Percentiles rank a stretch among this genome's conserved stretches.
Conservation (phyloP, 1,139 yeast species). For the Blastobotrys illinoisensis region DNA sequence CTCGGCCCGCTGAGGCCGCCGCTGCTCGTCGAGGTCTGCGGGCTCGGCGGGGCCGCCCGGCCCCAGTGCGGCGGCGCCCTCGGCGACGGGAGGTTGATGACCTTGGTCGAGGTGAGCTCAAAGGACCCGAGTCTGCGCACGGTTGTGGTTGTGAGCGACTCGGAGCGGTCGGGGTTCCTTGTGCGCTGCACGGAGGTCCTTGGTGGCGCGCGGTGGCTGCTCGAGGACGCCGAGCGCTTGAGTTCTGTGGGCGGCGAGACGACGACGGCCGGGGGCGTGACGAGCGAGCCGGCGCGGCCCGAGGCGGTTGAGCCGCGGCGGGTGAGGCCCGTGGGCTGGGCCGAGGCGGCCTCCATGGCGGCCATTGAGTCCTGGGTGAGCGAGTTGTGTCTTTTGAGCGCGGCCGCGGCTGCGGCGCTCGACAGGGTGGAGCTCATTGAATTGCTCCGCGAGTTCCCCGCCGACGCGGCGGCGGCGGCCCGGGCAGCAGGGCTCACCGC, state of each 20-base stretch:
- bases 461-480: constrained; percentile 45
- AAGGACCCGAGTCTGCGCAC: constrained; percentile 35
- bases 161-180: constrained; percentile 30
- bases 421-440: constrained; percentile 18
- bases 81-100: constrained; percentile 1
- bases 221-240: not conserved
- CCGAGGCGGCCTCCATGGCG: constrained; percentile 5
- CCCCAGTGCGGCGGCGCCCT: not conserved
- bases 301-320: not conserved
- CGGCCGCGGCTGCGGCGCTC: constrained; percentile 36
- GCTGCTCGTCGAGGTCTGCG: not conserved
- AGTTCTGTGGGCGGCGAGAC: not conserved
- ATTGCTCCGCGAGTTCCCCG: constrained; percentile 14
- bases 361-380: constrained; percentile 26
- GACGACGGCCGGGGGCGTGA: not conserved
- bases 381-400: constrained; percentile 32
- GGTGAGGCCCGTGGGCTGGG: not conserved
- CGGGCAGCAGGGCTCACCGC: constrained; percentile 33
- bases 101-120: constrained; percentile 27
- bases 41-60: constrained; percentile 5
- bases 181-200: not conserved
- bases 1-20: not conserved
- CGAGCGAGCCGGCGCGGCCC: not conserved
- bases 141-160: constrained; percentile 37
- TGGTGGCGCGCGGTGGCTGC: not conserved